A percentile compares a stretch with the other conserved stretches of the same genome.
Conservation (phyloP, 2,329 filamentous ascomycete species). For the Acrodontium crateriforme region DNA sequence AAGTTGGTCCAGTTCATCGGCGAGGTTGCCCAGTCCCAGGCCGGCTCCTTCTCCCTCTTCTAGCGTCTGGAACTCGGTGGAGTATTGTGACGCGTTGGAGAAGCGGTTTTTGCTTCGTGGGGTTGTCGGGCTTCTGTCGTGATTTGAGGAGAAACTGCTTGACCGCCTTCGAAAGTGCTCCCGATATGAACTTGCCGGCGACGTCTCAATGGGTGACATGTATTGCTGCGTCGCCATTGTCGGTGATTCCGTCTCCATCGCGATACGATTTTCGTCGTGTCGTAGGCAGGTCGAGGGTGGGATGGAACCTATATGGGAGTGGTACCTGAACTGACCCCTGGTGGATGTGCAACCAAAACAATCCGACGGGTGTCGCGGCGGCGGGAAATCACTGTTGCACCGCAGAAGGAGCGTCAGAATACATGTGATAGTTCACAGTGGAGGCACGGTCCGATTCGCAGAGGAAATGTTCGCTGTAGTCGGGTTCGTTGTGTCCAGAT, state of each 20-base stretch:
- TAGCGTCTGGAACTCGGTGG: slow-evolving; percentile 25
- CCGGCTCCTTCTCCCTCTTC: slow-evolving; percentile 25
- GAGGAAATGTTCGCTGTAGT: too few relatives aligned
- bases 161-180: slow-evolving; percentile 18
- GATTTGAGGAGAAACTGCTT: slow-evolving; percentile 29
- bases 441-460: too few relatives aligned
- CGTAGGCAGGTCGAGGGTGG: too few relatives aligned
- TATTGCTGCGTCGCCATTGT: slow-evolving; percentile 30
- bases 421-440: too few relatives aligned
- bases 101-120: slow-evolving; percentile 25
- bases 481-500: too few relatives aligned
- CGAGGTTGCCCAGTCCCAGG: slow-evolving; percentile 60
- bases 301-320: too few relatives aligned
- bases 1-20: slow-evolving; percentile 55
- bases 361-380: too few relatives aligned
- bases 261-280: too few relatives aligned
- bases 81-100: slow-evolving; percentile 20
- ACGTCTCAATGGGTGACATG: slow-evolving; percentile 30
- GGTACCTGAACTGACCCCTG: too few relatives aligned
- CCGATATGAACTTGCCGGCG: slow-evolving; percentile 22
- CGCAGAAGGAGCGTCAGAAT: too few relatives aligned
- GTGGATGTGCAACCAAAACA: too few relatives aligned
- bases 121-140: slow-evolving; percentile 30
- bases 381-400: too few relatives aligned
- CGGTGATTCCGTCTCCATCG: slow-evolving; percentile 24